Conservation (phyloP, 768 basidiomycete genomes). For the Tulasnella calospora region DNA sequence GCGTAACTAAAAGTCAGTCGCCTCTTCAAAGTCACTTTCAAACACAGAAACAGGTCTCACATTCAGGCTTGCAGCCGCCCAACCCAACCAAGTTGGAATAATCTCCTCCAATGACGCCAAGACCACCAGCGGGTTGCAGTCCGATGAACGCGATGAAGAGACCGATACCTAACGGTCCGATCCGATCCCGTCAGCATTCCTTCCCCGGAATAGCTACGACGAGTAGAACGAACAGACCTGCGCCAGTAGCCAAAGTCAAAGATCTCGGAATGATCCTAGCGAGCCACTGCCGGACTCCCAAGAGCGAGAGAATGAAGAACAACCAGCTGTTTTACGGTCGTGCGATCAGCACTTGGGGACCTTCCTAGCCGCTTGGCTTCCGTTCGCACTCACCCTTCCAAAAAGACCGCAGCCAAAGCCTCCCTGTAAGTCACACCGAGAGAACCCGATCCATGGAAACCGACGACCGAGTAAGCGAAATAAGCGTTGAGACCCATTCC, state of each 20-base stretch:
- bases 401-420: constrained; percentile 78
- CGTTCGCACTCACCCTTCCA: constrained; percentile 61
- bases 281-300: constrained; percentile 86
- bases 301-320: constrained; percentile 70
- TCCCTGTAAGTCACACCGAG: constrained; percentile 67
- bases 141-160: constrained; percentile 77
- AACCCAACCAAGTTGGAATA: constrained; percentile 65
- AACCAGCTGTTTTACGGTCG: constrained; percentile 52
- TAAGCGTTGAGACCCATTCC: constrained; percentile 60
- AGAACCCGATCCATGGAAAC: constrained; percentile 59
- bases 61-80: constrained; percentile 62
- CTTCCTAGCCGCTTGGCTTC: neutral
- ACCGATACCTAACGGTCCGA: constrained; percentile 52
- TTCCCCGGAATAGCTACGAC: neutral
- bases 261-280: constrained; percentile 85
- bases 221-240: constrained; percentile 37
- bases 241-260: constrained; percentile 75
- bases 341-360: neutral
- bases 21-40: neutral
- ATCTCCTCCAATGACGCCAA: constrained; percentile 71
- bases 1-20: neutral
- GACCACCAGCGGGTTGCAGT: constrained; percentile 57
- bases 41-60: constrained; percentile 31
- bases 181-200: neutral
- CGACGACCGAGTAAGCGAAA: constrained; percentile 87